These are phyloP conservation scores for Fremontodendron californicum DNA, from an alignment of 345 rosid genomes.

Conservation along the genomic window DNA sequence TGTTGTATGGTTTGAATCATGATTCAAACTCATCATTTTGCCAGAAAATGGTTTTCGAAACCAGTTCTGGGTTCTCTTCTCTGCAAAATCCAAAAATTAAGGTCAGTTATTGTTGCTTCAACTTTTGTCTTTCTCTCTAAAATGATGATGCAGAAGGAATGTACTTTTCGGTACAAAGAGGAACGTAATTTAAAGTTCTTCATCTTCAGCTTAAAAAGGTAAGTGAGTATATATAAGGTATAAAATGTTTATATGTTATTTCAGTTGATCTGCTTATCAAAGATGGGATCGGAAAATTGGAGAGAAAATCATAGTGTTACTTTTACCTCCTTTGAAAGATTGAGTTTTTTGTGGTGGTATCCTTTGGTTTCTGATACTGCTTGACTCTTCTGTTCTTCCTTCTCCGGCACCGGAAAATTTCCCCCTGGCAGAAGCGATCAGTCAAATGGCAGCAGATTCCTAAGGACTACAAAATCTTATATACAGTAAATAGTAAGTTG, in stretches of 20 bases:
- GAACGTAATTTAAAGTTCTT: neutral
- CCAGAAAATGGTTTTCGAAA: conserved; percentile 35
- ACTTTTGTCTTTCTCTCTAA: neutral
- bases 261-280: too few species aligned
- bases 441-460: neutral
- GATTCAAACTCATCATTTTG: conserved; percentile 27
- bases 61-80: conserved; percentile 40
- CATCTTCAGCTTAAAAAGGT: neutral
- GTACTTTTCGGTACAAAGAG: neutral
- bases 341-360: conserved; percentile 28
- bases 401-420: conserved; percentile 26
- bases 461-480: neutral
- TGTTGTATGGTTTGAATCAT: conserved; percentile 2
- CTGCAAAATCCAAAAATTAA: conserved; percentile 31
- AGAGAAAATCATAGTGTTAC: neutral
- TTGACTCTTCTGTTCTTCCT: conserved; percentile 19
- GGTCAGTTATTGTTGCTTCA: neutral
- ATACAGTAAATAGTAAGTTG: neutral
- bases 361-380: conserved; percentile 21
- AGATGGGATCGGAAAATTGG: too few species aligned
- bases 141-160: neutral
- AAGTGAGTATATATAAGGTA: neutral
- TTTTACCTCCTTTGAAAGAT: conserved; percentile 41
- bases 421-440: conserved; percentile 24
- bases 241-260: too few species aligned